Evolutionary conservation across 108 stramenopile species (phyloP).

Genomic region (Mediolabrus comicus): DNA sequence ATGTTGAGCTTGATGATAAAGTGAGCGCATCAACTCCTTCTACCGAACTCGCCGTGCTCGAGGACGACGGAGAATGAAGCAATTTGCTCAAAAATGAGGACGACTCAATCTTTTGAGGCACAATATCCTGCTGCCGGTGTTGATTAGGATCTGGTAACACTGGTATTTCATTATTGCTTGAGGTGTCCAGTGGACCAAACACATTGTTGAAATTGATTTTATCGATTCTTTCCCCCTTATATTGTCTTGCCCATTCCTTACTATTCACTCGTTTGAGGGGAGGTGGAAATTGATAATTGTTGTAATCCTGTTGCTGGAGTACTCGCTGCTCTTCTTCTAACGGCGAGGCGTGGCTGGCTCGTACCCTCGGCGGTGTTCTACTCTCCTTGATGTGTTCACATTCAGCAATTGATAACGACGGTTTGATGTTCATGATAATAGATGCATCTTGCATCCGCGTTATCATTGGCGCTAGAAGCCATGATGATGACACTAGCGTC

Average conservation of each 20-base stretch:
- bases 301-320: background rate
- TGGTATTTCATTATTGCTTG: constrained; percentile 38
- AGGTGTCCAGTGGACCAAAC: constrained; percentile 22
- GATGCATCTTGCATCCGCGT: constrained; percentile 11
- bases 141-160: constrained; percentile 1
- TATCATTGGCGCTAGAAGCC: constrained; percentile 29
- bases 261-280: constrained; percentile 21
- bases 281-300: background rate
- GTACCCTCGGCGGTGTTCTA: background rate
- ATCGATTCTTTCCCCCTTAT: constrained; percentile 40
- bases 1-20: constrained; percentile 3
- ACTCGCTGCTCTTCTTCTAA: constrained; percentile 6
- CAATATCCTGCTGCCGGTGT: background rate
- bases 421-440: background rate
- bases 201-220: constrained; percentile 49
- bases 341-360: background rate
- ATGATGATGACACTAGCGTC: constrained; percentile 9
- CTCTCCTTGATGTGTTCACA: constrained; percentile 3
- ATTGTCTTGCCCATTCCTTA: constrained; percentile 36
- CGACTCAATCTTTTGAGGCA: background rate
- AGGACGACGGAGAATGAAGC: background rate
- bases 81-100: background rate
- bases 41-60: background rate
- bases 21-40: background rate
- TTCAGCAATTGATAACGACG: background rate